Base-by-base conservation (phyloP, 176 grass and related monocot species). In the Typha latifolia region DNA sequence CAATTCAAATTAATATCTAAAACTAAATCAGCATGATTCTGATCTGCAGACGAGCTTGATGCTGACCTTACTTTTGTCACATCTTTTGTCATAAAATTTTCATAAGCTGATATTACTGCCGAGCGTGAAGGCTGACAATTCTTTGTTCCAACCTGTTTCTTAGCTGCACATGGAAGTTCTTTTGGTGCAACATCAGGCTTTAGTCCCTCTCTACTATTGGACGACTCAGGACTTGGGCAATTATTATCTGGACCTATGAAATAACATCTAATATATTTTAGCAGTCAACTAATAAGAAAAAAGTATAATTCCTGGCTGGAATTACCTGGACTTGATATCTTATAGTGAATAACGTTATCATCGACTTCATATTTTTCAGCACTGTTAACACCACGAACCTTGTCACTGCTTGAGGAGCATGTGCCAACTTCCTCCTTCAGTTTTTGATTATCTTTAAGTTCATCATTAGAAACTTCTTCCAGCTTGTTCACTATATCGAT, bases 401-500 rank as follows among this genome's bases (percentile, higher is more conserved):
- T 57, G 13, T 20, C 19, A 18, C 19, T 57, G 15, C 52, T 57
- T 14, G 16, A 57, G 19, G 52, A 57, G 19, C 52, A 56, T 56
- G 19, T 18, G 52, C 52, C 52, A 1, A 14, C 53, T 76, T 80
- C 72, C 55, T 78, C 34, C 51, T 82, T 63, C 16, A 37, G 27
- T 67, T 82, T 62, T 26, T 15, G 52, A 62, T 78, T 75, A 71
- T 82, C 71, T 72, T 32, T 19, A 52, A 68, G 57, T 34, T 62
- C 63, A 77, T 26, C 63, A 77, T 26, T 82, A 71, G 29, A 57
- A 62, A 61, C 66, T 72, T 71, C 69, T 77, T 80, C 67, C 75
- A 63, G 62, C 70, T 79, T 71, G 20, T 81, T 81, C 66, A 82
- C 76, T 18, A 79, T 62, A 68, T 75, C 78, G 66, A 89, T 78